phyloP scores from a whole-genome alignment of 768 basidiomycete species.

The Hygrophoropsis aurantiaca region DNA sequence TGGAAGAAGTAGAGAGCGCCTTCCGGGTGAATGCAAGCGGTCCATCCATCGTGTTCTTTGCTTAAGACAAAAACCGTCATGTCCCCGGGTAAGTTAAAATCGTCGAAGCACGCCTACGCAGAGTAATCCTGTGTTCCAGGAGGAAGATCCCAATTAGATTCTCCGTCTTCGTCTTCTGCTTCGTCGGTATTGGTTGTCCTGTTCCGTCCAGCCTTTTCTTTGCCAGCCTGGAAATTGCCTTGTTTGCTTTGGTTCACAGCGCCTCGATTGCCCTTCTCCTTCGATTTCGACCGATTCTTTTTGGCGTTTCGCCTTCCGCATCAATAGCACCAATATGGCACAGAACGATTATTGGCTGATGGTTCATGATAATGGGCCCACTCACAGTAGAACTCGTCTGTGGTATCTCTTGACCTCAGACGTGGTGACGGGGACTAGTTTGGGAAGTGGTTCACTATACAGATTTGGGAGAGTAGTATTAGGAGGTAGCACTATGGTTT shows the following conservation, averaged over 20 bases:
- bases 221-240: too few relatives aligned
- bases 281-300: too few relatives aligned
- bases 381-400: conserved; percentile 1
- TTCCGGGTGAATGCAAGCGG: conserved; percentile 47
- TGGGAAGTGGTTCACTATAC: too few relatives aligned
- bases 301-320: not conserved
- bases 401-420: conserved; percentile 2
- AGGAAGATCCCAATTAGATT: not conserved
- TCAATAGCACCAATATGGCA: not conserved
- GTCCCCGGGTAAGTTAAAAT: conserved; percentile 1
- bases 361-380: not conserved
- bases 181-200: too few relatives aligned
- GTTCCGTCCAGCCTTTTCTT: too few relatives aligned
- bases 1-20: conserved; percentile 55
- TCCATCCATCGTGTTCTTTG: too few relatives aligned
- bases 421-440: not conserved
- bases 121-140: conserved; percentile 3
- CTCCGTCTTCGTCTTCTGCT: too few relatives aligned
- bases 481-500: too few relatives aligned
- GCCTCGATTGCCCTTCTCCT: too few relatives aligned
- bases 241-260: too few relatives aligned
- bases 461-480: too few relatives aligned
- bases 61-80: too few relatives aligned
- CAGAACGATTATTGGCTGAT: not conserved
- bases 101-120: not conserved